Conservation (phyloP, 139 green algal genomes). For the Coelastrella sp. region DNA sequence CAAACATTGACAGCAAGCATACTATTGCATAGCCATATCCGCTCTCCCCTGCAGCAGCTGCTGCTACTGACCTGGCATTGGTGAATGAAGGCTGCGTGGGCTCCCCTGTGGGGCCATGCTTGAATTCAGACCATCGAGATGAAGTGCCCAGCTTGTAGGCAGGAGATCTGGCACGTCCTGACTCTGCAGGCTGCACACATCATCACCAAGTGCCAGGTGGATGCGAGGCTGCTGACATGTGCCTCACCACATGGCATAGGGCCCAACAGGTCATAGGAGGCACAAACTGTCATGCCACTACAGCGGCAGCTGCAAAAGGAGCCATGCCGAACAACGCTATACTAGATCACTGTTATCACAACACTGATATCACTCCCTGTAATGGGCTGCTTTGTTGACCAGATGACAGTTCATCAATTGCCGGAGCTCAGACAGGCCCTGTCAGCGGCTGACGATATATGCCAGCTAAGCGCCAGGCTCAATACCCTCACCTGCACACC, state of each 20-base stretch:
- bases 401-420: no score
- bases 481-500: conserved; percentile 7
- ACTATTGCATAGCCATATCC: neutral
- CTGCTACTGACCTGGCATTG: neutral
- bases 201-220: neutral
- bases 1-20: neutral
- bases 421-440: neutral
- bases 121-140: neutral
- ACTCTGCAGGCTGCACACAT: conserved; percentile 1
- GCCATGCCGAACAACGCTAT: no score
- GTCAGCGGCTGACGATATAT: neutral
- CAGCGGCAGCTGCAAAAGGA: neutral
- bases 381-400: neutral
- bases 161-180: neutral
- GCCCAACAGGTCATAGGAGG: neutral
- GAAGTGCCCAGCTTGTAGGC: conserved; percentile 26
- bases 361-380: neutral
- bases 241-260: neutral
- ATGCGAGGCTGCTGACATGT: neutral
- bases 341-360: neutral
- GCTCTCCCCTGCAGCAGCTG: neutral
- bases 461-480: neutral
- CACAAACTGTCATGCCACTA: neutral
- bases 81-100: neutral
- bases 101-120: neutral